Percentiles rank a stretch among this genome's conserved stretches.
phyloP scores from a whole-genome alignment of 1,139 yeast species.

The Yarrowia galli region DNA sequence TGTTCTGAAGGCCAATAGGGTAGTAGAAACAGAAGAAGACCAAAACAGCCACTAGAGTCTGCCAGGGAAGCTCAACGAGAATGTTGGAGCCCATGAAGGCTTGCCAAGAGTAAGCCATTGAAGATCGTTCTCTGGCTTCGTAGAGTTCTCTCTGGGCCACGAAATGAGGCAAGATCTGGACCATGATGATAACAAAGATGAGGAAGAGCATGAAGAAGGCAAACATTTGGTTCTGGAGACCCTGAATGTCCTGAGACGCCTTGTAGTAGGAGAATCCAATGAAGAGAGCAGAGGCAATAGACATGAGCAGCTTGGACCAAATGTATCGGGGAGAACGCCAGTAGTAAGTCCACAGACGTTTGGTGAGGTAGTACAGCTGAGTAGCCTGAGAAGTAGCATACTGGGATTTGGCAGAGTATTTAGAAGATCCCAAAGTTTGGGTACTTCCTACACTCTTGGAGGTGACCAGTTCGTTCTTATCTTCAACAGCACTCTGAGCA shows the following conservation, averaged over 20 bases:
- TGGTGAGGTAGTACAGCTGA: conserved; percentile 62
- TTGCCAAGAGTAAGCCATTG: conserved; percentile 68
- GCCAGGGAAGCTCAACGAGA: conserved; percentile 79
- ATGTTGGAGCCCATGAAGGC: conserved; percentile 69
- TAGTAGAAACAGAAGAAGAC: conserved; percentile 77
- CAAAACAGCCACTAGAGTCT: conserved; percentile 66
- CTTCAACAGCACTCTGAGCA: conserved; percentile 25
- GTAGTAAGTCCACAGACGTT: conserved; percentile 64
- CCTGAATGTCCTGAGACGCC: conserved; percentile 63
- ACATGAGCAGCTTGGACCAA: conserved; percentile 68
- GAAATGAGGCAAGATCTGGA: conserved; percentile 77
- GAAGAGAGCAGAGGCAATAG: conserved; percentile 61
- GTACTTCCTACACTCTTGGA: conserved; percentile 4
- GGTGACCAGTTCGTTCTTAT: conserved; percentile 12
- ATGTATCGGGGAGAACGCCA: conserved; percentile 81
- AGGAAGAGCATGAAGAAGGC: conserved; percentile 72
- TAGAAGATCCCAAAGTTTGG: conserved; percentile 33
- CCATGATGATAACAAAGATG: conserved; percentile 66
- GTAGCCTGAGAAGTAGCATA: conserved; percentile 56
- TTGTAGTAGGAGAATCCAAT: conserved; percentile 80
- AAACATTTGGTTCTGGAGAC: conserved; percentile 59
- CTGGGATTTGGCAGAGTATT: conserved; percentile 40
- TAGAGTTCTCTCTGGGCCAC: conserved; percentile 77
- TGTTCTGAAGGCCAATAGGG: conserved; percentile 65
- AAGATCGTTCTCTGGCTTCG: conserved; percentile 87